Base-by-base conservation (phyloP, 2,329 filamentous ascomycete species). In the Colletotrichum cordylinicola region DNA sequence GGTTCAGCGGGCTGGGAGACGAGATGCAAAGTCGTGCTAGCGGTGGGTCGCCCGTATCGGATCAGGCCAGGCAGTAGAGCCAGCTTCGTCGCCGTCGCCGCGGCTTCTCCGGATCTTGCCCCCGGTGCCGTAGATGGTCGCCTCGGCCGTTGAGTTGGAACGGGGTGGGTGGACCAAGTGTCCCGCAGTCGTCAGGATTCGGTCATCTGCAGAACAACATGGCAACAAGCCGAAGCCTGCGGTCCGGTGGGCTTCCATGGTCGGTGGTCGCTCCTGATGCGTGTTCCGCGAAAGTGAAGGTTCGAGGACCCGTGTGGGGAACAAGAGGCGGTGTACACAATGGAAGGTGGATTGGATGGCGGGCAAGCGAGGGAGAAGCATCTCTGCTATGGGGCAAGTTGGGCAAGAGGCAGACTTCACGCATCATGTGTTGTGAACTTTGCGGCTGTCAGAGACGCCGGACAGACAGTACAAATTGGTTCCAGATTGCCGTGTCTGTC, bases 1-100 rank as follows among this genome's bases (percentile, higher is more conserved):
- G 93, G 7, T 95, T 95, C 82, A 83, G 83, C 71, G 87, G 88
- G 35, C 85, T 94, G 78, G 87, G 81, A 66, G 77, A 76, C 78
- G 80, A 82, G 77, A 80, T 81, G 56, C 64, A 69, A 56, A 68
- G 74, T 76, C 64, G 74, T 58, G 65, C 37, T 69, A 78, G 61
- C 61, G 66, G 75, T 77, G 78, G 78, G 78, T 77, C 78, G 35
- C 66, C 68, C 72, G 77, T 70, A 69, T 68, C 71, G 52, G 73
- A 67, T 68, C 68, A 74, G 72, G 37, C 55, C 64, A 74, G 65
- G 70, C 58, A 56, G 58, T 65, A 35, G 60, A 35, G 33, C 35
- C 37, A 73, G 29, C 27, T 56, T 48, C 64, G 62, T 43, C 43
- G 43, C 12, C 43, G 70, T 37, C 56, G 64, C 37, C n/a, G 48